These are phyloP conservation scores for Candida pseudocylindracea DNA, from an alignment of 1,139 yeast genomes.

Conservation along the genomic window DNA sequence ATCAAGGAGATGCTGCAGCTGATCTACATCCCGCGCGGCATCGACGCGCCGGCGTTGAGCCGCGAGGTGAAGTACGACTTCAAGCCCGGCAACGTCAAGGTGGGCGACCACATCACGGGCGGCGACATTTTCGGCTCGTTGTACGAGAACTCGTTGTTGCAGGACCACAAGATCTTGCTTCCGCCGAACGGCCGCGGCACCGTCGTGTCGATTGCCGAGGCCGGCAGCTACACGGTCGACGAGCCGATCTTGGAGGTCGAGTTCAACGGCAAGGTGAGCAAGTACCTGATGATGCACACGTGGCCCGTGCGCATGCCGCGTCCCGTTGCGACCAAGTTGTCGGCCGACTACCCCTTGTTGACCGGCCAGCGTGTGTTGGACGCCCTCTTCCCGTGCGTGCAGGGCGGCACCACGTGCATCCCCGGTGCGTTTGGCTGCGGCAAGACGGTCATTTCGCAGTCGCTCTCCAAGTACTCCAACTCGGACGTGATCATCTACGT, in stretches of 20 bases:
- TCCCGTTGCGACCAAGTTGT: conserved; percentile 83
- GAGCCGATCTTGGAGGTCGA: conserved; percentile 84
- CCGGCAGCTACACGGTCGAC: conserved; percentile 80
- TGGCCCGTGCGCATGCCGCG: conserved; percentile 99
- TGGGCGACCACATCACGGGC: conserved; percentile 95
- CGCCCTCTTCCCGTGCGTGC: conserved; percentile 95
- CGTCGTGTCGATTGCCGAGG: conserved; percentile 65
- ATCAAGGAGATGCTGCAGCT: conserved; percentile 73
- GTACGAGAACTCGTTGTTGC: conserved; percentile 77
- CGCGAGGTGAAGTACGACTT: conserved; percentile 73
- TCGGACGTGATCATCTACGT: conserved; percentile 91
- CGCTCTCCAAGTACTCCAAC: conserved; percentile 89
- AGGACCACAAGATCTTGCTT: conserved; percentile 79
- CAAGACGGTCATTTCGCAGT: conserved; percentile 95
- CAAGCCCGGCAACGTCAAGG: conserved; percentile 55
- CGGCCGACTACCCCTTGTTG: conserved; percentile 85
- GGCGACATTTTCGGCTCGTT: conserved; percentile 94
- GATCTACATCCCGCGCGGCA: conserved; percentile 96
- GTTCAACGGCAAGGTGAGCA: conserved; percentile 66
- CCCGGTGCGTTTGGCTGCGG: conserved; percentile 99
- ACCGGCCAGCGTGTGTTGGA: conserved; percentile 99
- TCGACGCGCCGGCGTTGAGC: conserved; percentile 82
- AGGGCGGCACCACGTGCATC: conserved; percentile 99
- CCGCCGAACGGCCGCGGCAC: conserved; percentile 99
- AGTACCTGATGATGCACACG: conserved; percentile 88